Base-by-base conservation (phyloP, 2,329 filamentous ascomycete genomes). In the Fusarium protoensiforme region DNA sequence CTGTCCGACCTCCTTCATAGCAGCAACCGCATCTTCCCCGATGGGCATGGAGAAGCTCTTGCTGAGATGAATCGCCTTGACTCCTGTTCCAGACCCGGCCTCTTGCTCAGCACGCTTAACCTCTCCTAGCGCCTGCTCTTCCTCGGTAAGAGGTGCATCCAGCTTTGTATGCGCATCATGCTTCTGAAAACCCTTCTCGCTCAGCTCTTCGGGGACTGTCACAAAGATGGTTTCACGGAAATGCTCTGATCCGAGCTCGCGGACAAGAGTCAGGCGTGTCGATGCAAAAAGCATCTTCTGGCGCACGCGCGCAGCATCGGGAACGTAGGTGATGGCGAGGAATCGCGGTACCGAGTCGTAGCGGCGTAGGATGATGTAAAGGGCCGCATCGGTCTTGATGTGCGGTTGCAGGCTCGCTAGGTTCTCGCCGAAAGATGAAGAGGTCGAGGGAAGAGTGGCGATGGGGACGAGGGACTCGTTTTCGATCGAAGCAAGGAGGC, bases 221-320 rank as follows among this genome's bases (percentile, higher is more conserved):
- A 88, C 90, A 79, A 95, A 94, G 46, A 96, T 86, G 27, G 90
- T 92, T 80, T 95, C 92, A 60, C 92, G 86, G 83, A 96, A 96
- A 77, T 94, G 88, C 81, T 96, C 93, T 62, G 90, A 89, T 53
- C 94, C 94, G 11, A 96, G 86, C 83, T 96, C 93, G 46, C 93
- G 89, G 58, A 92, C 89, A 1, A 96, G 87, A 0, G 93, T 93
- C 76, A 95, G 85, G 11, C 93, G 89, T 31, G 94, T 95, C 27
- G 91, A 90, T 7, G 94, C 93, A 81, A 96, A 95, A 24, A 96
- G 88, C 92, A 94, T 96, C 87, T 96, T 96, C 81, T 94, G 92
- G 41, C 94, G 91, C 65, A 96, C 93, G 31, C 92, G 92, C 41
- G 94, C 94, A 1, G 89, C 80, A 81, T 96, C 93, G 29, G 94